Evolutionary conservation across 2,329 filamentous ascomycete species (phyloP), one percentile per base, ranked within the genome.

Genomic region (Nothophaeocryptopus gaeumannii): DNA sequence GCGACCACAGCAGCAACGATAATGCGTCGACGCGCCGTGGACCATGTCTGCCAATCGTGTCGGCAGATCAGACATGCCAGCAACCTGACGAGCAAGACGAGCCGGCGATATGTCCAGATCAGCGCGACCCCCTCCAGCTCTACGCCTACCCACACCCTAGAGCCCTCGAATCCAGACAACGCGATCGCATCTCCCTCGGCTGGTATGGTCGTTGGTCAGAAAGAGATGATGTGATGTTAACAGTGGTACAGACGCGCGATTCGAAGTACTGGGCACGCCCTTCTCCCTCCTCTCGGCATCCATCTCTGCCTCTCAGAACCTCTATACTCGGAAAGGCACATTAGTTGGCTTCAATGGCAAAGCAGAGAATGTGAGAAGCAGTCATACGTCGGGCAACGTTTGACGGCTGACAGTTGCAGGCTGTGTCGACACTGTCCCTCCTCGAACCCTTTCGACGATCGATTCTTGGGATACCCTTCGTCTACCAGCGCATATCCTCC

Each of bases 271-370:
- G 58, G 93, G 93, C 55, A 82, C 88, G 16, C 90, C 92, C 1
- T 93, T 93, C 71, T 97, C 93, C 47, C 83, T 99, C 57, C 84
- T 99, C 61, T 96, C 92, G 15, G 91, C 96, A 58, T 89, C 86
- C 7, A 81, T 99, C 45, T 95, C 93, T 32, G 88, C 93, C 36
- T 97, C 92, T 30, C 92, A 97, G 70, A 86, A 88, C 63, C 83
- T 99, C 42, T 96, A 93, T 72, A 96, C 93, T 15, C 82, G 92
- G 61, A 84, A 90, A 63, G 95, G 95, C 46, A 96, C 92, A 1
- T 77, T 99, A 43, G 88, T 97, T 46, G 91, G 86, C 39, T 81
- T 97, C 52, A 89, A 88, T 62, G 93, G 93, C 60, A 92, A 95
- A 69, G 79, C 89, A 50, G 89, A 96, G 67, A 95, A 95, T 79